These are phyloP conservation scores for Diaporthe sp. DNA, from an alignment of 2,329 filamentous ascomycete species.

Conservation along the genomic window DNA sequence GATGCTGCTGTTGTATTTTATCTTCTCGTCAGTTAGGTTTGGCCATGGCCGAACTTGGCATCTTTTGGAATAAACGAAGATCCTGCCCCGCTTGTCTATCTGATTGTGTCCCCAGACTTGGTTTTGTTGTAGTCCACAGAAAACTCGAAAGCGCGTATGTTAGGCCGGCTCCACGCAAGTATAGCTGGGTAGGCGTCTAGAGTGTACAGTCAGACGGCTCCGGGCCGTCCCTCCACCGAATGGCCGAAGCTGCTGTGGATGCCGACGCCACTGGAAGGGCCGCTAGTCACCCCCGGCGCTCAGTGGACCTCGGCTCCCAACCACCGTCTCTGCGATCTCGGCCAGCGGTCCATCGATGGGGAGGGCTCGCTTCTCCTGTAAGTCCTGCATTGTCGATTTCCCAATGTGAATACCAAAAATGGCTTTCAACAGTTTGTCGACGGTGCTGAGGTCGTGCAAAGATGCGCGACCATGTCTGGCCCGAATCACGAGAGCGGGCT, in stretches of 20 bases:
- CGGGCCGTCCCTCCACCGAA: conserved; percentile 10
- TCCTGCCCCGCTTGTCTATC: neutral
- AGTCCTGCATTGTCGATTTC: neutral
- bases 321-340: conserved; percentile 13
- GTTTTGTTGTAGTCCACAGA: neutral
- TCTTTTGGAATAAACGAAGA: conserved; percentile 3
- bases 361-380: neutral
- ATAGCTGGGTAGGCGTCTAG: no score
- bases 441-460: conserved; percentile 3
- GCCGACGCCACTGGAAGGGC: conserved; percentile 24
- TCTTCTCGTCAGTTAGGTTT: neutral
- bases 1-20: conserved; percentile 1
- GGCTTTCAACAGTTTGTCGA: conserved; percentile 21
- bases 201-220: neutral
- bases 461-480: conserved; percentile 4
- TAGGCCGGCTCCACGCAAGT: neutral
- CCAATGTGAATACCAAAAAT: conserved; percentile 11
- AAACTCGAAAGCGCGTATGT: neutral
- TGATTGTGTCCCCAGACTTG: neutral
- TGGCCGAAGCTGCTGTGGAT: neutral
- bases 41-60: neutral
- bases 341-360: neutral
- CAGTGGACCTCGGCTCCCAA: conserved; percentile 34
- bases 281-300: neutral
- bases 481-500: neutral